Evolutionary conservation across 371 early-diverging fungal genomes (phyloP).

Genomic region (Mortierella sp.): DNA sequence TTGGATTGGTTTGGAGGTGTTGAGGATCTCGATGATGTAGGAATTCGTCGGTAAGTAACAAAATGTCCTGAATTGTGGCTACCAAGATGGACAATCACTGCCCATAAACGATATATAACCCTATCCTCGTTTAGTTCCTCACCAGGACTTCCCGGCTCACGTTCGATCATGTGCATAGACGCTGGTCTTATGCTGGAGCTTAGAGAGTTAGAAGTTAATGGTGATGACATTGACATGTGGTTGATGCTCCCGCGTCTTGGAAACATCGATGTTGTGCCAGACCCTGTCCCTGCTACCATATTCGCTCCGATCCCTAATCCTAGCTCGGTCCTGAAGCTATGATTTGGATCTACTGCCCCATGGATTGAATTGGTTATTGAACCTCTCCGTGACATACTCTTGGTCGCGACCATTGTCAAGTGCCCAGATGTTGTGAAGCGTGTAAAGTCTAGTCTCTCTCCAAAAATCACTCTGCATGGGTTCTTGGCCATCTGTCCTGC

Average conservation of each 20-base stretch:
- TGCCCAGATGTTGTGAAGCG: conserved; percentile 70
- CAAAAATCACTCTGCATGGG: conserved; percentile 69
- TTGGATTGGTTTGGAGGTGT: neutral
- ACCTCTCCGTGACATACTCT: conserved; percentile 64
- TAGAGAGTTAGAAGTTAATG: neutral
- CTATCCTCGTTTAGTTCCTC: conserved; percentile 33
- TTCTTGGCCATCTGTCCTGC: conserved; percentile 78
- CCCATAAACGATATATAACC: conserved; percentile 64
- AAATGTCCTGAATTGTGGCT: conserved; percentile 81
- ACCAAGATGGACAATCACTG: conserved; percentile 78
- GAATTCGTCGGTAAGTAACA: conserved; percentile 70
- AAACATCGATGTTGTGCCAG: neutral
- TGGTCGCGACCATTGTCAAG: conserved; percentile 63
- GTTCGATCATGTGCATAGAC: neutral
- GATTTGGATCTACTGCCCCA: neutral
- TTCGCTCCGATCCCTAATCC: neutral
- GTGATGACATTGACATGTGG: neutral
- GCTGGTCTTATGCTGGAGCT: neutral
- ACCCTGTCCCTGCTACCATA: neutral
- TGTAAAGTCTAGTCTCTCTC: conserved; percentile 71
- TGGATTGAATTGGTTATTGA: neutral
- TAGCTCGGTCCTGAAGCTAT: neutral
- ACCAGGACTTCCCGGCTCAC: neutral
- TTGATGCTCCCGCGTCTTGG: conserved; percentile 6
- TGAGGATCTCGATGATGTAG: neutral